Evolutionary conservation across 2,329 filamentous ascomycete genomes (phyloP).

Genomic region (Myriangium duriaei): DNA sequence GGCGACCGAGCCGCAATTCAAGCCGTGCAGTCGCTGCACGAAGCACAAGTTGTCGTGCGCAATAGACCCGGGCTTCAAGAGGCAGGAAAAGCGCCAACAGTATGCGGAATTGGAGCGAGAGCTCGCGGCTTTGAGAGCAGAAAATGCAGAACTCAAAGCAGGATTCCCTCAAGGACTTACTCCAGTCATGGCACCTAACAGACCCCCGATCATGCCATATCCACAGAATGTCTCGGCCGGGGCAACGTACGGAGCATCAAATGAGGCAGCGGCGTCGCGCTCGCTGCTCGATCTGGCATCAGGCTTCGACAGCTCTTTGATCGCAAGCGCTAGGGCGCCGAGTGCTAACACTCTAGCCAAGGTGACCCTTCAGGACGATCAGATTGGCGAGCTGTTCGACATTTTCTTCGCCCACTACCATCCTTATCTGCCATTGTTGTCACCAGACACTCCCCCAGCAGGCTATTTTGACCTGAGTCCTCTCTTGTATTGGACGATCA

Average conservation of each 20-base stretch:
- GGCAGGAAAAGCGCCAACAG: conserved; percentile 67
- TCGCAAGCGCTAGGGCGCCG: conserved; percentile 42
- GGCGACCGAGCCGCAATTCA: conserved; percentile 60
- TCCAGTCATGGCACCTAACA: conserved; percentile 6
- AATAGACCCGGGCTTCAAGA: conserved; percentile 80
- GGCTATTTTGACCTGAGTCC: conserved; percentile 65
- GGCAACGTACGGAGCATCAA: conserved; percentile 20
- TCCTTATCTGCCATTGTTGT: conserved; percentile 64
- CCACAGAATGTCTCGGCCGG: conserved; percentile 10
- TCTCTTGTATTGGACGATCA: conserved; percentile 75
- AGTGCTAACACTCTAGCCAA: conserved; percentile 46
- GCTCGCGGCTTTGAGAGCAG: conserved; percentile 45
- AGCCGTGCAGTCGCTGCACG: conserved; percentile 63
- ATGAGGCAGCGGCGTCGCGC: conserved; percentile 25
- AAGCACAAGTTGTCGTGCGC: conserved; percentile 73
- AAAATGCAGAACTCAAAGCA: conserved; percentile 11
- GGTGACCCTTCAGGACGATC: conserved; percentile 30
- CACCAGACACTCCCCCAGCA: conserved; percentile 43
- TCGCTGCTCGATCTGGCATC: conserved; percentile 27
- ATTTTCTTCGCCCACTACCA: conserved; percentile 69
- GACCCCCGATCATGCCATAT: conserved; percentile 4
- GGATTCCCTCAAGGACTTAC: conserved; percentile 9
- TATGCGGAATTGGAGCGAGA: conserved; percentile 81
- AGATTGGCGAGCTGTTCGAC: conserved; percentile 48
- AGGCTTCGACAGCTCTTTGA: conserved; percentile 28